Conservation (phyloP, 352 stramenopile species). For the Pythium chondricola region DNA sequence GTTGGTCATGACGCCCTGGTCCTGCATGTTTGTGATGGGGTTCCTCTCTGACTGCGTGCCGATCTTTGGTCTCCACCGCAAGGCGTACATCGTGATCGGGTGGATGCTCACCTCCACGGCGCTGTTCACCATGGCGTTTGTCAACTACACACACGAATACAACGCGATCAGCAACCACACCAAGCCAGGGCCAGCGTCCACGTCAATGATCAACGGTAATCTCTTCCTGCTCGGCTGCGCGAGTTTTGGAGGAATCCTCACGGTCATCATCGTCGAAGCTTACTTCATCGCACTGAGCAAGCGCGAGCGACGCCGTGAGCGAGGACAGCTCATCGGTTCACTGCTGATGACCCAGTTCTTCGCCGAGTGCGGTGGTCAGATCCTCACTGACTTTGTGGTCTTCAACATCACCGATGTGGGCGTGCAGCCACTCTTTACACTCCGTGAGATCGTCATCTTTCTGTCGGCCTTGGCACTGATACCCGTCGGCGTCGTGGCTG, state of each 20-base stretch:
- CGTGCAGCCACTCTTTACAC: conserved; percentile 33
- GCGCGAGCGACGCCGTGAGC: conserved; percentile 24
- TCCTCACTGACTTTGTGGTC: conserved; percentile 38
- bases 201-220: conserved; percentile 31
- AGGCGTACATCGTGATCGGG: conserved; percentile 46
- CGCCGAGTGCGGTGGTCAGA: conserved; percentile 38
- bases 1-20: conserved; percentile 53
- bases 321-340: conserved; percentile 34
- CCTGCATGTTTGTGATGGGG: conserved; percentile 79
- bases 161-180: no score
- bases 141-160: conserved; percentile 52
- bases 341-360: conserved; percentile 46
- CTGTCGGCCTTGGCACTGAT: conserved; percentile 40
- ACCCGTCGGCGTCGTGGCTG: conserved; percentile 26
- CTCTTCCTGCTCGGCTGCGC: conserved; percentile 38
- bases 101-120: conserved; percentile 36
- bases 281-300: conserved; percentile 59
- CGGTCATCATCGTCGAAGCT: conserved; percentile 40
- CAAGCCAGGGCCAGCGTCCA: no score
- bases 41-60: conserved; percentile 49
- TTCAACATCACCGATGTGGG: conserved; percentile 45
- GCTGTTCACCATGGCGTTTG: conserved; percentile 44
- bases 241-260: conserved; percentile 43
- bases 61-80: conserved; percentile 37
- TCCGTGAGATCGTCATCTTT: conserved; percentile 41